phyloP scores from a whole-genome alignment of 805 yeast genomes.

The Nakazawaea peltata region DNA sequence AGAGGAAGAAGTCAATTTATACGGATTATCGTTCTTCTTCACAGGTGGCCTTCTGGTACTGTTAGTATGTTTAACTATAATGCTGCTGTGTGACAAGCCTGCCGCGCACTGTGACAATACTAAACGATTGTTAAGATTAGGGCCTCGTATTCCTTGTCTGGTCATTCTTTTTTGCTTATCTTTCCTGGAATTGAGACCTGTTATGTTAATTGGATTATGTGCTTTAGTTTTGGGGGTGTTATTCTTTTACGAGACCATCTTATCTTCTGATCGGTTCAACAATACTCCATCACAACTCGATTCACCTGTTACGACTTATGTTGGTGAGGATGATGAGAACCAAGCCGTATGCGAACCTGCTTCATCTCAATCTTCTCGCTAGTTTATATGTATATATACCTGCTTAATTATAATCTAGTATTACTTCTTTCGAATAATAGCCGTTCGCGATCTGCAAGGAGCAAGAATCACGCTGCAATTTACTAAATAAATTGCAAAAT shows the following conservation, averaged over 20 bases:
- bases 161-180: slow-evolving; percentile 29
- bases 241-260: slow-evolving; percentile 26
- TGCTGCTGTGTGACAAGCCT: slow-evolving; percentile 38
- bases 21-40: slow-evolving; percentile 40
- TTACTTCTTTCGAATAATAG: too few relatives aligned
- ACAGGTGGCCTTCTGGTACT: slow-evolving; percentile 46
- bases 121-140: slow-evolving; percentile 28
- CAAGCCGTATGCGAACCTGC: too few relatives aligned
- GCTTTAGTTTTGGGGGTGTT: slow-evolving; percentile 25
- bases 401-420: too few relatives aligned
- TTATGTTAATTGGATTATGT: slow-evolving; percentile 34
- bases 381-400: too few relatives aligned
- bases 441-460: too few relatives aligned
- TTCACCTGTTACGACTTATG: too few relatives aligned
- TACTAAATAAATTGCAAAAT: too few relatives aligned
- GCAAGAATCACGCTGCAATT: too few relatives aligned
- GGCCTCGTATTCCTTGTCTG: slow-evolving; percentile 33
- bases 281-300: too few relatives aligned
- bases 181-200: slow-evolving; percentile 33
- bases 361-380: too few relatives aligned
- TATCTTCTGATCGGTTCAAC: too few relatives aligned
- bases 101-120: slow-evolving; percentile 29
- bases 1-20: slow-evolving; percentile 25
- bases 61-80: slow-evolving; percentile 25
- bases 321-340: too few relatives aligned